Percentiles rank a stretch among this genome's conserved stretches.
phyloP scores from a whole-genome alignment of 768 basidiomycete species.

The Amanita inopinata region DNA sequence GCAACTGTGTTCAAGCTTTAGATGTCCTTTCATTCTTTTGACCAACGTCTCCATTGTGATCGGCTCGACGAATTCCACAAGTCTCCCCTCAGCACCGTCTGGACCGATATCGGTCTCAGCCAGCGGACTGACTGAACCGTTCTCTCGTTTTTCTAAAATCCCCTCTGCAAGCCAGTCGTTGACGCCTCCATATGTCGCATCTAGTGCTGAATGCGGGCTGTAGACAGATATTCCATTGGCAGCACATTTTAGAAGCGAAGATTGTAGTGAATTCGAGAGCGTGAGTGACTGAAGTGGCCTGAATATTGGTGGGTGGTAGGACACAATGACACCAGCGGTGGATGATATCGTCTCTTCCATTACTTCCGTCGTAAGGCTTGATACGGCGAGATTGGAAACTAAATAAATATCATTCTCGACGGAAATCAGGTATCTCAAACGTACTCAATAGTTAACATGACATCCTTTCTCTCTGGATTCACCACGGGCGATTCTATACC shows the following conservation, averaged over 20 bases:
- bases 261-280: constrained; percentile 67
- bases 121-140: constrained; percentile 28
- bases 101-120: constrained; percentile 15
- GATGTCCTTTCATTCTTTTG: constrained; percentile 56
- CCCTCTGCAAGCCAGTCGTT: constrained; percentile 82
- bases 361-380: constrained; percentile 66
- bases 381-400: constrained; percentile 12
- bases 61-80: constrained; percentile 52
- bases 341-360: constrained; percentile 55
- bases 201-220: constrained; percentile 82
- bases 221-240: constrained; percentile 81
- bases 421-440: constrained; percentile 16
- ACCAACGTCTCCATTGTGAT: constrained; percentile 53
- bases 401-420: constrained; percentile 12
- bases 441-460: constrained; percentile 69
- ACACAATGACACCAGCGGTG: constrained; percentile 57
- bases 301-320: constrained; percentile 87
- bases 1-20: constrained; percentile 53
- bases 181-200: constrained; percentile 74
- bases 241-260: constrained; percentile 69
- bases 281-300: constrained; percentile 66
- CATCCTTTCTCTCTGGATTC: constrained; percentile 33
- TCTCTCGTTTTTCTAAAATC: constrained; percentile 28
- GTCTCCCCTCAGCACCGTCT: constrained; percentile 58
- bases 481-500: constrained; percentile 42